Evolutionary conservation across 805 yeast species (phyloP), one percentile per base, ranked within the genome.

Genomic region (Saccharomyces eubayanus): DNA sequence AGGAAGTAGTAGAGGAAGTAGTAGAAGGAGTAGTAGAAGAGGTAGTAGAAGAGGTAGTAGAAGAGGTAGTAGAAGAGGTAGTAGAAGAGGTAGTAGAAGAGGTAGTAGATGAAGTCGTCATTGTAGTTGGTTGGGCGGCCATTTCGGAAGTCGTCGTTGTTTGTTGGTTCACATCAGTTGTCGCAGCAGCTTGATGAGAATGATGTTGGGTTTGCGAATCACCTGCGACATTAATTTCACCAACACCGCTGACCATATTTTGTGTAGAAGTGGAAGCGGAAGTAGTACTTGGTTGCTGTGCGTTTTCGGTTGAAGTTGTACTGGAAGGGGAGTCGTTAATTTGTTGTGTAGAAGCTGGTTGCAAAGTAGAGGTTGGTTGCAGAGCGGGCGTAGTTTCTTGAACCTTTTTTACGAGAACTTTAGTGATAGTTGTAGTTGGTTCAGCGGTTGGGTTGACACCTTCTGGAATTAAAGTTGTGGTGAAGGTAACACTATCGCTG

Each of bases 401-500:
- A 53, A 51, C 55, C 36, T 56, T 54, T 47, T 53, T 54, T 36
- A 47, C 46, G 50, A 62, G 56, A 46, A 61, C 51, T 9, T 63
- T 49, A 14, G 69, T 64, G 21, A 68, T 62, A 46, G 74, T 68
- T 4, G 76, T 68, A 9, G 74, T 61, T 51, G 77, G 71, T 43
- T 62, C 60, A 51, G 69, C 68, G 48, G 69, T 62, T 21, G 72
- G 58, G 46, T 65, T 61, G n/a, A 72, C 68, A 47, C 71, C 70
- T 14, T 63, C 60, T 20, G 73, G 71, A 48, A 64, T 57, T 41
- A 64, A 54, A 29, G 77, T 72, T 51, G 72, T 67, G 3, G 77
- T 70, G 49, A 71, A 63, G 11, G 79, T 64, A 14, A 68, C 64
- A 48, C 70, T 68, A 54, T 72, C 70, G 51, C 72, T 66, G 30